Conservation (phyloP, 2,329 filamentous ascomycete genomes). For the Ceratocystiopsis minuta region DNA sequence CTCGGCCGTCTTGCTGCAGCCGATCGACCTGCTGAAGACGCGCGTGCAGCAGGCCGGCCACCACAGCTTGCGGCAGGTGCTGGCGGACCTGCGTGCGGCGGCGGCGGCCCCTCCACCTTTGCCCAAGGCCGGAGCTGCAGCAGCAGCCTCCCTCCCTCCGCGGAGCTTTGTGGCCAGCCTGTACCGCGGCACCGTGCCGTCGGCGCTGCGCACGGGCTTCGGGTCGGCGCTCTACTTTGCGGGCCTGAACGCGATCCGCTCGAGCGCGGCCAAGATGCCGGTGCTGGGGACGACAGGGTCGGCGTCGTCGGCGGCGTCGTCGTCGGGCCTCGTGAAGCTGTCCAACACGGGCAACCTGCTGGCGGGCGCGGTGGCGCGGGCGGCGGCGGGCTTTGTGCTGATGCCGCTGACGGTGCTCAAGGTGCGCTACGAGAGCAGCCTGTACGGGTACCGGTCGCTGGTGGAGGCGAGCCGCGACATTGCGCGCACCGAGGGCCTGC, state of each 20-base stretch:
- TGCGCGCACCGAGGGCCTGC: conserved; percentile 48
- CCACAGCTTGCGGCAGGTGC: conserved; percentile 47
- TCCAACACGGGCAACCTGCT: conserved; percentile 71
- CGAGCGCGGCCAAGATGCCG: conserved; percentile 34
- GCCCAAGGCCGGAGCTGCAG: neutral
- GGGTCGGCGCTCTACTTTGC: conserved; percentile 92
- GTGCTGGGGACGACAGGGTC: conserved; percentile 14
- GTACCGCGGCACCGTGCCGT: conserved; percentile 87
- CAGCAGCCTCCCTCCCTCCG: conserved; percentile 4
- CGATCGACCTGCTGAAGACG: conserved; percentile 90
- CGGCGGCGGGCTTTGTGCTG: conserved; percentile 72
- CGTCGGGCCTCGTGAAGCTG: conserved; percentile 63
- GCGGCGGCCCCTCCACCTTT: neutral
- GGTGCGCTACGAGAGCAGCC: conserved; percentile 78
- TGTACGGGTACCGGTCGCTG: conserved; percentile 71
- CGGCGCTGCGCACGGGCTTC: conserved; percentile 80
- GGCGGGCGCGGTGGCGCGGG: conserved; percentile 69
- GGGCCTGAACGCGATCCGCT: conserved; percentile 60
- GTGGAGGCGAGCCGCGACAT: conserved; percentile 59
- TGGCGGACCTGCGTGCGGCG: conserved; percentile 46
- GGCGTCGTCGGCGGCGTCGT: conserved; percentile 17
- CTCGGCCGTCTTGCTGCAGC: conserved; percentile 80
- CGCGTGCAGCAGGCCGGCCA: conserved; percentile 75
- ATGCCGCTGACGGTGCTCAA: conserved; percentile 97
- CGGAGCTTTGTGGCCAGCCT: conserved; percentile 35